These are phyloP conservation scores for Avena sativa DNA, from an alignment of 176 grass and related monocot genomes.

Conservation along the genomic window DNA sequence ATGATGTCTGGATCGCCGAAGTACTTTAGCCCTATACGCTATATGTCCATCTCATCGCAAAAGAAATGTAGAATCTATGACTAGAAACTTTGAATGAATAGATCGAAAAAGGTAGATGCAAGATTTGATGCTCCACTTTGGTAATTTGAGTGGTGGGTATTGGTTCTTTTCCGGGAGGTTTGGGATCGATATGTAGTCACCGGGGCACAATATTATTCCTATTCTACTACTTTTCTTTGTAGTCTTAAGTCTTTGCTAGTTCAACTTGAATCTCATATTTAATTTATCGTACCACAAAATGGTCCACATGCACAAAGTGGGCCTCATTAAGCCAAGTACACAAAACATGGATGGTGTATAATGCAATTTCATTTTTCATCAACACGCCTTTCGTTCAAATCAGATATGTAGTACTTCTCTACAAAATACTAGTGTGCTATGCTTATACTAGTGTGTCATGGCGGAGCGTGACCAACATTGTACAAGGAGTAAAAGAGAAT, in stretches of 20 bases:
- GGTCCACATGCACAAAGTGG: no score
- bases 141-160: slow-evolving; percentile 33
- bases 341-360: no score
- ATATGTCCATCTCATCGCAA: background rate
- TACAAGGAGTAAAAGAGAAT: no score
- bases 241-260: background rate
- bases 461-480: no score
- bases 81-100: background rate
- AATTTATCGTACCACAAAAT: background rate
- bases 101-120: background rate
- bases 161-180: slow-evolving; percentile 51
- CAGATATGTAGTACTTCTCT: no score
- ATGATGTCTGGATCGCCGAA: background rate
- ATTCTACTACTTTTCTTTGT: background rate
- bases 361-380: no score
- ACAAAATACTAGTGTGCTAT: no score
- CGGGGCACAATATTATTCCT: background rate
- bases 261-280: background rate
- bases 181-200: slow-evolving; percentile 37
- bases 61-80: background rate
- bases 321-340: no score
- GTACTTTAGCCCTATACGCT: no score
- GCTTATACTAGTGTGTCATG: no score
- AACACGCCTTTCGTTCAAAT: no score
- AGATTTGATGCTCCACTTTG: slow-evolving; percentile 36